Evolutionary conservation across 768 basidiomycete genomes (phyloP).

Genomic region (Calocybe cyanea): DNA sequence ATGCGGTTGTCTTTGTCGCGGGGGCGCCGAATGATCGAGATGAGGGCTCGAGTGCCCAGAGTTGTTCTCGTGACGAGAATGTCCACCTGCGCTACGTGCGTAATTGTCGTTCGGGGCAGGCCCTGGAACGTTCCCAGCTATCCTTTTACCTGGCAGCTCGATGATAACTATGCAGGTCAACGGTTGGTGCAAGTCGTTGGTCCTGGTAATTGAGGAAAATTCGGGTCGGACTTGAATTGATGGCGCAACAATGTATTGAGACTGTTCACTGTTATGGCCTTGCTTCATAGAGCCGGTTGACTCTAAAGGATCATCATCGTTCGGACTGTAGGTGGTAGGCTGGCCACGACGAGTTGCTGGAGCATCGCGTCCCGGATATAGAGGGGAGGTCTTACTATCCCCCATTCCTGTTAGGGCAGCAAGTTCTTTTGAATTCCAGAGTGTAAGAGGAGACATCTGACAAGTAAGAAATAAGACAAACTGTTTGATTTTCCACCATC

Average conservation of each 20-base stretch:
- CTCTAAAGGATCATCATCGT: constrained; percentile 85
- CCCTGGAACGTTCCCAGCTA: constrained; percentile 45
- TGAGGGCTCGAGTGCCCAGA: constrained; percentile 43
- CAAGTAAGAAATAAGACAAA: constrained; percentile 34
- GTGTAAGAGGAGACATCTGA: constrained; percentile 9
- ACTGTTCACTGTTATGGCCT: constrained; percentile 37
- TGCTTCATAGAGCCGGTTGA: constrained; percentile 48
- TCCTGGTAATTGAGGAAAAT: constrained; percentile 76
- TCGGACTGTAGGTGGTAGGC: constrained; percentile 56
- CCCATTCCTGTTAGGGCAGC: constrained; percentile 92
- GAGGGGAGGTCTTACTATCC: constrained; percentile 45
- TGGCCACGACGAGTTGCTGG: constrained; percentile 38
- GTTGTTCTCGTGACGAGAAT: constrained; percentile 22
- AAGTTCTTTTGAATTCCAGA: constrained; percentile 57
- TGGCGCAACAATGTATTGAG: constrained; percentile 82
- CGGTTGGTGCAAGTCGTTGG: constrained; percentile 68
- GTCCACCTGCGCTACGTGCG: constrained; percentile 24
- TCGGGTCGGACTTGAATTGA: constrained; percentile 93
- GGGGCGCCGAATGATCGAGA: constrained; percentile 26
- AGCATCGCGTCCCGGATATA: constrained; percentile 72
- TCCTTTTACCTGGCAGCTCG: constrained; percentile 81
- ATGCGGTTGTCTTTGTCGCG: constrained; percentile 21
- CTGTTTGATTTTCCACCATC: constrained; percentile 88
- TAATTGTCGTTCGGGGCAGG: constrained; percentile 50
- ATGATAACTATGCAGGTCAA: constrained; percentile 93